phyloP scores from a whole-genome alignment of 2,329 filamentous ascomycete genomes.

The Diplodia corticola region DNA sequence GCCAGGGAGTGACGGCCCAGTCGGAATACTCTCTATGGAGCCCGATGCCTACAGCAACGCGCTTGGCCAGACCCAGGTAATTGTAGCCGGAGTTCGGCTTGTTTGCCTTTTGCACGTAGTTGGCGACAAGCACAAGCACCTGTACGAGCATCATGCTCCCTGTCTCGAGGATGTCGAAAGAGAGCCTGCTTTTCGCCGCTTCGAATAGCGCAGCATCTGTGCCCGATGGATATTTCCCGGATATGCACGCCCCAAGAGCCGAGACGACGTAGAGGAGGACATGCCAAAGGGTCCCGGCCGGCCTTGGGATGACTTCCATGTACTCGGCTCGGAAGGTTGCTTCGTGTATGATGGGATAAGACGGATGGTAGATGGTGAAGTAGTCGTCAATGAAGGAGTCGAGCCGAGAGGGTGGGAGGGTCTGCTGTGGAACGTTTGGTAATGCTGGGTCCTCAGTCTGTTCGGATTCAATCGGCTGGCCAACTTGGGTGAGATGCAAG shows the following conservation, averaged over 20 bases:
- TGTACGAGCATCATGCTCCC: constrained; percentile 54
- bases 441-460: not conserved
- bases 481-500: constrained; percentile 1
- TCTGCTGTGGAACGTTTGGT: not conserved
- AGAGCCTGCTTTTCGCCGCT: constrained; percentile 48
- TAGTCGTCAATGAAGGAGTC: constrained; percentile 43
- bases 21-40: constrained; percentile 52
- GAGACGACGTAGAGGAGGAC: constrained; percentile 49
- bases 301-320: constrained; percentile 45
- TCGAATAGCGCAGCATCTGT: constrained; percentile 49
- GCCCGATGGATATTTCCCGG: constrained; percentile 44
- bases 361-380: constrained; percentile 49
- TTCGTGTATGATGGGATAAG: constrained; percentile 52
- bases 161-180: constrained; percentile 49
- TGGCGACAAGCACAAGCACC: constrained; percentile 49
- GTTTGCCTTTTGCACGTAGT: constrained; percentile 53
- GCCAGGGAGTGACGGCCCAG: constrained; percentile 47
- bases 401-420: not conserved
- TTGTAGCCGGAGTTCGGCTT: constrained; percentile 55
- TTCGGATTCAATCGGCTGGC: not conserved
- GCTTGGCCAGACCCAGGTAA: constrained; percentile 49
- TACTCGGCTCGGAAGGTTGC: constrained; percentile 51
- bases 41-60: constrained; percentile 53
- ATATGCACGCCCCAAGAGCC: constrained; percentile 49
- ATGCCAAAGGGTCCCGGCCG: constrained; percentile 46